phyloP scores from a whole-genome alignment of 495 filamentous ascomycete genomes.

The Penicillium lagena region DNA sequence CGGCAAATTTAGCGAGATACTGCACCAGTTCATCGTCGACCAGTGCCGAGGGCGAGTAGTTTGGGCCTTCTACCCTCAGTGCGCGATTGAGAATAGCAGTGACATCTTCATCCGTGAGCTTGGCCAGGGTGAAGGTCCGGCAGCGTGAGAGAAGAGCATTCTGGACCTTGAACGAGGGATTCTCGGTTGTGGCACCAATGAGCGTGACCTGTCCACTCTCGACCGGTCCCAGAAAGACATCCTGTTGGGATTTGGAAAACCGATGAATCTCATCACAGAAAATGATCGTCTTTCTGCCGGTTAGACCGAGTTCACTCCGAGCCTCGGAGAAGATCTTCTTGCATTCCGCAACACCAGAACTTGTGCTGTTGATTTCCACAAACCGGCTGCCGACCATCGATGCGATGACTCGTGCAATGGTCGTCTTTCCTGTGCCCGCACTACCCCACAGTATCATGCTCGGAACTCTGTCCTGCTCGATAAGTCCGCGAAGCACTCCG shows the following conservation, averaged over 20 bases:
- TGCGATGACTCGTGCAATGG: constrained; percentile 92
- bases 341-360: constrained; percentile 82
- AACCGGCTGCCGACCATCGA: constrained; percentile 73
- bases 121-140: constrained; percentile 77
- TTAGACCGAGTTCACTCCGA: constrained; percentile 71
- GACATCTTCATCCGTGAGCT: constrained; percentile 66
- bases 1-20: constrained; percentile 79
- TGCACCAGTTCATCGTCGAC: constrained; percentile 70
- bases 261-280: constrained; percentile 98
- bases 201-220: constrained; percentile 87
- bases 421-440: constrained; percentile 93
- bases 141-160: constrained; percentile 83
- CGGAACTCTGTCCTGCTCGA: constrained; percentile 79
- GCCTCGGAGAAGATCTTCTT: constrained; percentile 92
- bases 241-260: constrained; percentile 89
- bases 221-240: constrained; percentile 90
- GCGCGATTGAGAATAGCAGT: constrained; percentile 68
- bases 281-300: constrained; percentile 86
- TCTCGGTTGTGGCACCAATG: constrained; percentile 95
- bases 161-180: constrained; percentile 92
- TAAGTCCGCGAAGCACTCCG: constrained; percentile 82
- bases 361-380: constrained; percentile 94
- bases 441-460: constrained; percentile 95
- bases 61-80: constrained; percentile 52
- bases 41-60: constrained; percentile 49